A percentile compares a stretch with the other conserved stretches of the same genome.
phyloP scores from a whole-genome alignment of 192 early-diverging fungal genomes.

The Funneliformis geosporum region DNA sequence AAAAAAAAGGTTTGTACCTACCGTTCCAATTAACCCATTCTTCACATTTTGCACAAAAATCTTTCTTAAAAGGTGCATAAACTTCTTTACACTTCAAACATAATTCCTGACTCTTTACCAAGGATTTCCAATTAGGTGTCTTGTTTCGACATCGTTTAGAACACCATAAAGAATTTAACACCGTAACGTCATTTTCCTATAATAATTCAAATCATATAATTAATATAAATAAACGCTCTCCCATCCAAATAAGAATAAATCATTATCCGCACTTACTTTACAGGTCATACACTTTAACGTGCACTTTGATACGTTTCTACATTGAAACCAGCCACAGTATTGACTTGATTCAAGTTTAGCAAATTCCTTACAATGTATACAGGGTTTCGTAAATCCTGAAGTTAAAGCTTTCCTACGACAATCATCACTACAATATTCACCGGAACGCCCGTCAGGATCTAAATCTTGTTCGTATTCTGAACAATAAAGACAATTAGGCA shows the following conservation, averaged over 20 bases:
- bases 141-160: slow-evolving; percentile 19
- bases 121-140: slow-evolving; percentile 23
- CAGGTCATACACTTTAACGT: background rate
- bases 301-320: background rate
- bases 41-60: slow-evolving; percentile 24
- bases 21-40: background rate
- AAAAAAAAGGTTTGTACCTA: background rate
- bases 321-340: slow-evolving; percentile 22
- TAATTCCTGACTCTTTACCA: slow-evolving; percentile 6
- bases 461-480: background rate
- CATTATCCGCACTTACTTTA: too few relatives aligned
- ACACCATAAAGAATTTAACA: slow-evolving; percentile 22
- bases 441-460: background rate
- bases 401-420: slow-evolving; percentile 12
- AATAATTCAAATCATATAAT: background rate
- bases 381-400: slow-evolving; percentile 11
- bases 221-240: background rate
- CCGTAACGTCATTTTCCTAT: background rate
- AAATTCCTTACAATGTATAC: slow-evolving; percentile 8
- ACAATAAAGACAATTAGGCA: slow-evolving; percentile 22
- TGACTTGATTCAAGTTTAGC: background rate
- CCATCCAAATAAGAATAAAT: background rate
- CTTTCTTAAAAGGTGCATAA: background rate
- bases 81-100: slow-evolving; percentile 12
- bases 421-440: slow-evolving; percentile 28